Evolutionary conservation across 495 filamentous ascomycete genomes (phyloP).

Genomic region (Alectoria sarmentosa): DNA sequence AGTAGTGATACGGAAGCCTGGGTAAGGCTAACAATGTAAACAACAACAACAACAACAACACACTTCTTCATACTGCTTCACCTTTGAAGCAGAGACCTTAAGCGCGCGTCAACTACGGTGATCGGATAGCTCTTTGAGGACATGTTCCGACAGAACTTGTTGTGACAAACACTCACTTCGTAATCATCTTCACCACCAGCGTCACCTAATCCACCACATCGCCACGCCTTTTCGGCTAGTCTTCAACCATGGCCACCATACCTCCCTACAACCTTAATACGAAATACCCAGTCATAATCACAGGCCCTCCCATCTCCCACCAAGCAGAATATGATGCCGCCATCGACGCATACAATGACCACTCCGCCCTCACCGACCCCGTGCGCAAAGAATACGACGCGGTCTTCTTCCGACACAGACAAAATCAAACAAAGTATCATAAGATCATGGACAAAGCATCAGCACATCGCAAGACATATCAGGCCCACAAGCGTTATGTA

Average conservation of each 20-base stretch:
- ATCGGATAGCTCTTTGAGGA: neutral
- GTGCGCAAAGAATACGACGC: neutral
- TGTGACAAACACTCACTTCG: neutral
- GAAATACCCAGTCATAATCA: neutral
- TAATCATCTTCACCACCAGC: neutral
- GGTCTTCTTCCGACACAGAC: neutral
- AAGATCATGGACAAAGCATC: neutral
- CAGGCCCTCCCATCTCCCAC: neutral
- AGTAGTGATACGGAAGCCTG: no score
- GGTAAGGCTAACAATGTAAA: no score
- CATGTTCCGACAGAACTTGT: no score
- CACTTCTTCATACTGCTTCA: neutral
- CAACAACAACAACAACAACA: neutral
- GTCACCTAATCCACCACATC: neutral
- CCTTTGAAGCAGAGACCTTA: neutral
- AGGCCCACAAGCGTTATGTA: neutral
- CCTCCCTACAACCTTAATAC: neutral
- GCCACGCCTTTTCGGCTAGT: neutral
- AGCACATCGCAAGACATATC: neutral
- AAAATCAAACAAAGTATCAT: neutral
- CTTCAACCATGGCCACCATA: neutral
- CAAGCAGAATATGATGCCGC: neutral
- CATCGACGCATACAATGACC: neutral
- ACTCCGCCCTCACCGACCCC: accelerated
- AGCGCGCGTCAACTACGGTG: neutral